phyloP scores from a whole-genome alignment of 176 grass and related monocot genomes.

The maize (Zea mays) region DNA sequence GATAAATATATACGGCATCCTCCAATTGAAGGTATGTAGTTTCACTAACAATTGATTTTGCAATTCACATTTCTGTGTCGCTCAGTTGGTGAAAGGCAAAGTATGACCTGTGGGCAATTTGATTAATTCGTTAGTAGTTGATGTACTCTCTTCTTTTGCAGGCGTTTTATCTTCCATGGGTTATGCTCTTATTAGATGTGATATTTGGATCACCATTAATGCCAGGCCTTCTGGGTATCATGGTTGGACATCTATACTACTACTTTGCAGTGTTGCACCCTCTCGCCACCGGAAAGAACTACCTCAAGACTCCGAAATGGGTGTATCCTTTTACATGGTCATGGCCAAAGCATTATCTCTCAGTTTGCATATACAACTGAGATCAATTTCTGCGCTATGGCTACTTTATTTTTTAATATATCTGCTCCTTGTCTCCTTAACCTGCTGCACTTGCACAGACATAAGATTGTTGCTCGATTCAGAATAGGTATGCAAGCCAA shows the following conservation, averaged over 20 bases:
- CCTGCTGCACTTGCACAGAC: slow-evolving; percentile 63
- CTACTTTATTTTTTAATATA: slow-evolving; percentile 2
- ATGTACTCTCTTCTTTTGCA: slow-evolving; percentile 42
- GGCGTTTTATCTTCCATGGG: slow-evolving; percentile 99
- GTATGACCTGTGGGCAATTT: not conserved
- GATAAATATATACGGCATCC: slow-evolving; percentile 85
- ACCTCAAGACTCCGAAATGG: slow-evolving; percentile 86
- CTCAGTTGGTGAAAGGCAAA: not conserved
- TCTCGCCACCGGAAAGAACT: slow-evolving; percentile 73
- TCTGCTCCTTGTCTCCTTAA: slow-evolving; percentile 52
- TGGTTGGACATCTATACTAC: slow-evolving; percentile 92
- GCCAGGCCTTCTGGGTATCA: slow-evolving; percentile 73
- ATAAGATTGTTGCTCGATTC: slow-evolving; percentile 72
- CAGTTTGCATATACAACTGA: slow-evolving; percentile 28
- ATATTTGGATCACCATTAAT: slow-evolving; percentile 74
- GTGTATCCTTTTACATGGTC: slow-evolving; percentile 77
- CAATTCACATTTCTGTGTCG: not conserved
- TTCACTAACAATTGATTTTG: slow-evolving; percentile 10
- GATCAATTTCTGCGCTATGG: slow-evolving; percentile 7
- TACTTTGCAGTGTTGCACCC: slow-evolving; percentile 86
- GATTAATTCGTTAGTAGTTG: not conserved
- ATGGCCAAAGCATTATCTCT: slow-evolving; percentile 24
- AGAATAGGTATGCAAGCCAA: slow-evolving; percentile 59
- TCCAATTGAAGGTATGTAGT: slow-evolving; percentile 71
- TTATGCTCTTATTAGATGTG: slow-evolving; percentile 80